A percentile compares a stretch with the other conserved stretches of the same genome.
Evolutionary conservation across 2,329 filamentous ascomycete species (phyloP).

Genomic region (Decorospora gaudefroyi): DNA sequence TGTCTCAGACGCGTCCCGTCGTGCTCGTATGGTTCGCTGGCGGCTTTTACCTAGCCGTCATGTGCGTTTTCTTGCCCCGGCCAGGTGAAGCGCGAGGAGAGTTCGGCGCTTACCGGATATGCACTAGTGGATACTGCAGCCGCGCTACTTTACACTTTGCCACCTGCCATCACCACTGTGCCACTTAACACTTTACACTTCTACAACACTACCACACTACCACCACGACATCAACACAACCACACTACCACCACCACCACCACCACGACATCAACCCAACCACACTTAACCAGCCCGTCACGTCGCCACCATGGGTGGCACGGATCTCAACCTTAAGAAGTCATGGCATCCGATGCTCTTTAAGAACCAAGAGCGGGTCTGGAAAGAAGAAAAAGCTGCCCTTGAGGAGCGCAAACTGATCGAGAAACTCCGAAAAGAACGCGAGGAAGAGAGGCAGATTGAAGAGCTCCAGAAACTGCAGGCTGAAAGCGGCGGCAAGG

Average conservation of each 20-base stretch:
- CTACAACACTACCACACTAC: no score
- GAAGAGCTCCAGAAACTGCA: constrained; percentile 90
- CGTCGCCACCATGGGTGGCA: constrained; percentile 80
- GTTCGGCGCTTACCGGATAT: constrained; percentile 21
- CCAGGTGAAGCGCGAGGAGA: no score
- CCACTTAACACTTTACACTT: not conserved
- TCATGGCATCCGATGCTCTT: constrained; percentile 87
- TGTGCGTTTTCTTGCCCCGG: constrained; percentile 33
- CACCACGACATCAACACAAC: no score
- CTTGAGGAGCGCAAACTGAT: constrained; percentile 94
- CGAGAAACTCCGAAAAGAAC: constrained; percentile 87
- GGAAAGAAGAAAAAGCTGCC: constrained; percentile 88
- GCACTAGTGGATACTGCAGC: constrained; percentile 17
- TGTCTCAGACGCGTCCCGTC: constrained; percentile 46
- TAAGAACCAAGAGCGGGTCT: constrained; percentile 88
- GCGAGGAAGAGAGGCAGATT: constrained; percentile 89
- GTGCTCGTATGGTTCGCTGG: constrained; percentile 35
- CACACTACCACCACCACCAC: no score
- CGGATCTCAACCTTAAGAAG: constrained; percentile 92
- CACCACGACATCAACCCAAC: no score
- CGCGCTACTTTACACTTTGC: no score
- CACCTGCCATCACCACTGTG: constrained; percentile 1
- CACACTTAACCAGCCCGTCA: no score
- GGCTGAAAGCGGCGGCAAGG: constrained; percentile 76
- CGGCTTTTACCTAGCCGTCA: constrained; percentile 34